A percentile compares a stretch with the other conserved stretches of the same genome.
These are phyloP conservation scores for Ophiocordyceps unilateralis DNA, from an alignment of 2,329 filamentous ascomycete genomes.

Conservation along the genomic window DNA sequence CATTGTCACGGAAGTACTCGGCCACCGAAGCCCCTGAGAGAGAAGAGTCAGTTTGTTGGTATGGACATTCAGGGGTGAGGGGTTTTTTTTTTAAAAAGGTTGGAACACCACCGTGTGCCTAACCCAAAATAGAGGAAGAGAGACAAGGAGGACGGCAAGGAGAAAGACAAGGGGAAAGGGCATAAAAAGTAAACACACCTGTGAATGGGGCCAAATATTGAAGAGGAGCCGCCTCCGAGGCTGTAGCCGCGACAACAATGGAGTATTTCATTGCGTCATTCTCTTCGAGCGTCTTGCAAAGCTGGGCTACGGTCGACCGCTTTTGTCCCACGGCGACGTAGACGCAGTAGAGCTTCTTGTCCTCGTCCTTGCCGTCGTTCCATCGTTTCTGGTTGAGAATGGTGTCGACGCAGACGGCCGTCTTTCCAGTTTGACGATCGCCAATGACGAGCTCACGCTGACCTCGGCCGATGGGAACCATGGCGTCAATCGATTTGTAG, in stretches of 20 bases:
- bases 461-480: slow-evolving; percentile 99
- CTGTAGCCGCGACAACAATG: slow-evolving; percentile 85
- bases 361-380: slow-evolving; percentile 77
- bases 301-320: slow-evolving; percentile 96
- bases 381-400: slow-evolving; percentile 99
- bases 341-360: slow-evolving; percentile 98
- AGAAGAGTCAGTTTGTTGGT: not conserved
- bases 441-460: slow-evolving; percentile 99
- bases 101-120: too few species aligned
- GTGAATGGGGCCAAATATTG: slow-evolving; percentile 94
- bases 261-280: slow-evolving; percentile 99
- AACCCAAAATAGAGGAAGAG: too few species aligned
- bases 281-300: slow-evolving; percentile 99
- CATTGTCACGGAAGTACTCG: slow-evolving; percentile 68
- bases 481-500: slow-evolving; percentile 97
- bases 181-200: slow-evolving; percentile 25
- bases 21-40: slow-evolving; percentile 26
- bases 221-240: slow-evolving; percentile 87
- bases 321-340: slow-evolving; percentile 99
- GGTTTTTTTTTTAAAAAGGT: too few species aligned
- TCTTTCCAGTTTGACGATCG: slow-evolving; percentile 99
- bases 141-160: too few species aligned
- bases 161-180: too few species aligned
- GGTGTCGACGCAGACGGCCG: slow-evolving; percentile 90
- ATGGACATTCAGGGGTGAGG: too few species aligned